phyloP scores from a whole-genome alignment of 208 protist genomes.

The Naegleria gruberi region DNA sequence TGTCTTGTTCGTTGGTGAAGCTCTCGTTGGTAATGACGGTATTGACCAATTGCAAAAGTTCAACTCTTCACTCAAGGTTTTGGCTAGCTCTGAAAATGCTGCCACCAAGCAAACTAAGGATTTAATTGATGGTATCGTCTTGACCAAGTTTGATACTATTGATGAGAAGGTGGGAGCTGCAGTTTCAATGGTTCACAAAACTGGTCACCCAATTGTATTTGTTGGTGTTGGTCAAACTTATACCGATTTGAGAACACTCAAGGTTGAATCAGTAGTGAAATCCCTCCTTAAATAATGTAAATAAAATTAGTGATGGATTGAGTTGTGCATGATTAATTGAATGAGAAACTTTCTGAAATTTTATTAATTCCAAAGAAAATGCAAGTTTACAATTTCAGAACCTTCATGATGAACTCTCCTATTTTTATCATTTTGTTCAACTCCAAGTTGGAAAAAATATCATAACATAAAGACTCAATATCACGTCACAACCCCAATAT shows the following conservation, averaged over 20 bases:
- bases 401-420: no score
- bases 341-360: no score
- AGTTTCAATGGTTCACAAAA: slow-evolving; percentile 97
- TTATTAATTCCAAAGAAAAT: no score
- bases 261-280: slow-evolving; percentile 85
- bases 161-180: slow-evolving; percentile 99
- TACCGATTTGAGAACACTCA: slow-evolving; percentile 87
- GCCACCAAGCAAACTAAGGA: slow-evolving; percentile 36
- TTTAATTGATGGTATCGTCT: slow-evolving; percentile 97
- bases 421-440: no score
- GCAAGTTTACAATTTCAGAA: no score
- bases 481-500: neutral
- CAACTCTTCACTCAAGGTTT: slow-evolving; percentile 87
- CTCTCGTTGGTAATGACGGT: slow-evolving; percentile 98
- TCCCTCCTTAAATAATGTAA: slow-evolving; percentile 70
- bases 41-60: slow-evolving; percentile 97
- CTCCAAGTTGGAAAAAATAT: neutral
- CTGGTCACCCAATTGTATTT: slow-evolving; percentile 98
- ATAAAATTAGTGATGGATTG: no score
- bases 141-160: slow-evolving; percentile 99
- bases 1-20: slow-evolving; percentile 98
- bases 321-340: no score
- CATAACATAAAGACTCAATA: no score
- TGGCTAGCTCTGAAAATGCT: slow-evolving; percentile 54
- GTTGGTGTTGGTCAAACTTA: slow-evolving; percentile 98